Evolutionary conservation across 495 filamentous ascomycete species (phyloP), one percentile per base, ranked within the genome.

Genomic region (Neurospora intermedia): DNA sequence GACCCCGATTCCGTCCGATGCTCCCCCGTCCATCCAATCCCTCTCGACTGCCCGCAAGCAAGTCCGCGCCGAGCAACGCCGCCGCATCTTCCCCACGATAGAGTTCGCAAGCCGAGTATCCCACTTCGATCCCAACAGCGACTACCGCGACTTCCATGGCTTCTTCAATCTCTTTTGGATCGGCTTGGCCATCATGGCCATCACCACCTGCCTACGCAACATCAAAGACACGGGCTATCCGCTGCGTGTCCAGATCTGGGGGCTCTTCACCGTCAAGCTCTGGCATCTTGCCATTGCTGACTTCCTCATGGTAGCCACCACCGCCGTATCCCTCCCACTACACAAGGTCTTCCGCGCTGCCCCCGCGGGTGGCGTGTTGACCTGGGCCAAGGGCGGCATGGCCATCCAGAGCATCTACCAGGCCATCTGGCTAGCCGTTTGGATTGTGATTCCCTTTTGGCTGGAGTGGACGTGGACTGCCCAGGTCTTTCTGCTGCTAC

Each of bases 91-190:
- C 80, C 96, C 97, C n/a, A 97, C 93, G 8, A 93, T 97, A 77
- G 91, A 97, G 78, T 99, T 94, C 83, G 88, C 92, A 13, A 91
- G 91, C n/a, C 90, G 96, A 42, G 92, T 98, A 20, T 98, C 95
- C 10, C 95, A 99, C 81, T 98, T 99, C 81, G 96, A 99, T 81
- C 93, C 93, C 16, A 87, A 88, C 70, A 95, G 92, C 83, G 93
- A 97, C 77, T 96, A 98, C 76, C 89, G 90, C 73, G 93, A 99
- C 77, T 99, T 99, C 81, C 89, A 94, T 75, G 96, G 96, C 74
- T 99, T 99, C 87, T 99, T 97, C 81, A 91, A 94, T 59, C 87
- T 99, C 54, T 99, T 98, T 83, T 99, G 96, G 96, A 94, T 99
- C 69, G 93, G 92, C 6, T 83, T 99, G 72, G 92, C 93, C 70